phyloP scores from a whole-genome alignment of 2,329 filamentous ascomycete genomes.

The Pseudocercospora macadamiae region DNA sequence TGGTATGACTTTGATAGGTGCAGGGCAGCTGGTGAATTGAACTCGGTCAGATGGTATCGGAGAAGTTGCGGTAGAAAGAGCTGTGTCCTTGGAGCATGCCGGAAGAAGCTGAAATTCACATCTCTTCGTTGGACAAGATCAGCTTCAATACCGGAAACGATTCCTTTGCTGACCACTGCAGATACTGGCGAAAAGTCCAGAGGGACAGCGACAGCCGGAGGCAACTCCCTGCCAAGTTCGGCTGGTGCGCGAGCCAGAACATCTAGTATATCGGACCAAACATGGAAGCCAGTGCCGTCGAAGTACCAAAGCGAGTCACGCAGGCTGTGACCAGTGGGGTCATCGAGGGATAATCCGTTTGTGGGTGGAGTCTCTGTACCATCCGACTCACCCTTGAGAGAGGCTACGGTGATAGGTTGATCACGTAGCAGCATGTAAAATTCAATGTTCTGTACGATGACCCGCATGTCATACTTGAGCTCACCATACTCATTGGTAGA shows the following conservation, averaged over 20 bases:
- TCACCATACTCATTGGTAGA: slow-evolving; percentile 79
- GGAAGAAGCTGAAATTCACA: slow-evolving; percentile 85
- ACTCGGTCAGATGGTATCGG: slow-evolving; percentile 73
- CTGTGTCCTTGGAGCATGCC: slow-evolving; percentile 88
- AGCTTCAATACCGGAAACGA: slow-evolving; percentile 86
- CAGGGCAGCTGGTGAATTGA: slow-evolving; percentile 78
- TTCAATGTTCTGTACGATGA: slow-evolving; percentile 93
- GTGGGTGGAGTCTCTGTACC: slow-evolving; percentile 24
- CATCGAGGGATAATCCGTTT: slow-evolving; percentile 25
- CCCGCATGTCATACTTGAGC: slow-evolving; percentile 96
- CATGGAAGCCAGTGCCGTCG: slow-evolving; percentile 80
- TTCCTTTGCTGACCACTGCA: slow-evolving; percentile 82
- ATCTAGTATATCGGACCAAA: slow-evolving; percentile 87
- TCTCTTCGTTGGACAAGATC: slow-evolving; percentile 93
- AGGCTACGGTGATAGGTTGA: slow-evolving; percentile 50
- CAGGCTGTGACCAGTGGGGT: slow-evolving; percentile 55
- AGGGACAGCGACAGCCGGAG: slow-evolving; percentile 73
- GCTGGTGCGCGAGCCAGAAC: slow-evolving; percentile 72
- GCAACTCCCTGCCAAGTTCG: slow-evolving; percentile 70
- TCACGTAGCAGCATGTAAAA: slow-evolving; percentile 94
- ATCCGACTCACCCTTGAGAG: slow-evolving; percentile 19
- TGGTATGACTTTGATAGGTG: slow-evolving; percentile 84
- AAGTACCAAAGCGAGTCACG: slow-evolving; percentile 94
- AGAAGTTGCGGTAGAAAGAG: slow-evolving; percentile 89
- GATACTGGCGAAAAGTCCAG: slow-evolving; percentile 97